Evolutionary conservation across 257 asterid genomes (phyloP).

Genomic region (Scutellaria galericulata): DNA sequence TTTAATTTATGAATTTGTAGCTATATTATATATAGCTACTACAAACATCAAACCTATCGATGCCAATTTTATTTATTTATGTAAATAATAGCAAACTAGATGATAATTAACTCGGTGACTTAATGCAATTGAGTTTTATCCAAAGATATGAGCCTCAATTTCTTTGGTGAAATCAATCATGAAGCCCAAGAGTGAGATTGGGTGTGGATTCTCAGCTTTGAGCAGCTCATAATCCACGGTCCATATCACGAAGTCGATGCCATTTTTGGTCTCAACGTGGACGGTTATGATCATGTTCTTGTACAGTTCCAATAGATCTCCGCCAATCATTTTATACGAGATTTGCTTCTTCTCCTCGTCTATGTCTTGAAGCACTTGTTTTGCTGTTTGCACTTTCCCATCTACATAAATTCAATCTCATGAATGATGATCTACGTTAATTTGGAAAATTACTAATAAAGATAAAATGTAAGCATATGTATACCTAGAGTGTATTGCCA

Average conservation of each 20-base stretch:
- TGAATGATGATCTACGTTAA: too few species aligned
- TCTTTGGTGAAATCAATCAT: slow-evolving; percentile 39
- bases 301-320: slow-evolving; percentile 21
- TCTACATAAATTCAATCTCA: not conserved
- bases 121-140: not conserved
- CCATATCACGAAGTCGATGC: slow-evolving; percentile 39
- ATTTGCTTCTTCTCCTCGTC: slow-evolving; percentile 26
- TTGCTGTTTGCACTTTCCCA: slow-evolving; percentile 15
- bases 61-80: slow-evolving; percentile 13
- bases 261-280: slow-evolving; percentile 40
- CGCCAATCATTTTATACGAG: not conserved
- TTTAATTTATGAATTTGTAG: too few species aligned
- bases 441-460: too few species aligned
- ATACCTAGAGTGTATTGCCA: slow-evolving; percentile 42
- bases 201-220: slow-evolving; percentile 37
- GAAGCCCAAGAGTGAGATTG: slow-evolving; percentile 23
- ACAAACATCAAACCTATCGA: too few species aligned
- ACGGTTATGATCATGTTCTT: slow-evolving; percentile 19
- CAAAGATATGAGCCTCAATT: slow-evolving; percentile 33
- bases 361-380: slow-evolving; percentile 19
- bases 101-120: not conserved
- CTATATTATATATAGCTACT: too few species aligned
- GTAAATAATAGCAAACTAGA: not conserved
- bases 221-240: slow-evolving; percentile 44
- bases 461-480: not conserved